phyloP scores from a whole-genome alignment of 805 yeast species.

The Wilhelminamyces savonicus region DNA sequence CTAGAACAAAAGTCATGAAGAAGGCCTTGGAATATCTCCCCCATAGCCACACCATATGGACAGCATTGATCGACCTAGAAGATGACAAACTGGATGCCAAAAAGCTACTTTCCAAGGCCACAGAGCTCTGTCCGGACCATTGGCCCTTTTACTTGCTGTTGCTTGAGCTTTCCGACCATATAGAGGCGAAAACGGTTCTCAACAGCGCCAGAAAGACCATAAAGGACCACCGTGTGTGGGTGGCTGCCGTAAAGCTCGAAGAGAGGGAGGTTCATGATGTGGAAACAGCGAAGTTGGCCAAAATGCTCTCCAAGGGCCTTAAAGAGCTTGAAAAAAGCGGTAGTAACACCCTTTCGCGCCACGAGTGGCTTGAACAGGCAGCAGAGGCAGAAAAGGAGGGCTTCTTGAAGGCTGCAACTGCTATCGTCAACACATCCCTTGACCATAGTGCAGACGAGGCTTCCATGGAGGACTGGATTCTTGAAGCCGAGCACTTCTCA shows the following conservation, averaged over 20 bases:
- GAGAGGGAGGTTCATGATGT: constrained; percentile 41
- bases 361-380: constrained; percentile 55
- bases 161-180: constrained; percentile 38
- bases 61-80: constrained; percentile 55
- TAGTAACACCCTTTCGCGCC: constrained; percentile 11
- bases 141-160: constrained; percentile 62
- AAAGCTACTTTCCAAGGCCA: constrained; percentile 57
- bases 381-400: constrained; percentile 43
- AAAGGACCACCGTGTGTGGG: constrained; percentile 53
- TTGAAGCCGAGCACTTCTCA: constrained; percentile 10
- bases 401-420: constrained; percentile 42
- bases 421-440: constrained; percentile 43
- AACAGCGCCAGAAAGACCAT: constrained; percentile 55
- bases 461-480: constrained; percentile 9
- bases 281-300: constrained; percentile 39
- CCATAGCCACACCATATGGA: constrained; percentile 58
- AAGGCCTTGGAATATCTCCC: constrained; percentile 70
- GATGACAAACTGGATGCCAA: constrained; percentile 40
- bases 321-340: constrained; percentile 17
- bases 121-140: constrained; percentile 59
- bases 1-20: constrained; percentile 55
- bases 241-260: constrained; percentile 64
- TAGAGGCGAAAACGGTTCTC: constrained; percentile 48
- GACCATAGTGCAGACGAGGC: constrained; percentile 14
- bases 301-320: constrained; percentile 45